Evolutionary conservation across 2,329 filamentous ascomycete species (phyloP).

Genomic region (Colletotrichum orbiculare): DNA sequence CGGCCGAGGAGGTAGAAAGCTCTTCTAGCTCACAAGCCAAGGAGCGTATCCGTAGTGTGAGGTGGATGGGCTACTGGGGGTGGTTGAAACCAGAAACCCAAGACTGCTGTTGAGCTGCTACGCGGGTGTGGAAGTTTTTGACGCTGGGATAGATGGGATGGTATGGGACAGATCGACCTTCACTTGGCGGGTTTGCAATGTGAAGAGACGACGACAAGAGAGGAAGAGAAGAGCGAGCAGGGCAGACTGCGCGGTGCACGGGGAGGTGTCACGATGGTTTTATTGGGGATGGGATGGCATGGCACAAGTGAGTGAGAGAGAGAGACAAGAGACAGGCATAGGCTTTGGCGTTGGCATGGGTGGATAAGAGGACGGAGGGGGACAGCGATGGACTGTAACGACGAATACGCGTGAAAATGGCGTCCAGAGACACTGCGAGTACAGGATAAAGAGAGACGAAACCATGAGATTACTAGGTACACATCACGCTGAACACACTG

Average conservation of each 20-base stretch:
- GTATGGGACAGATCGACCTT: conserved; percentile 27
- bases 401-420: neutral
- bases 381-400: conserved; percentile 5
- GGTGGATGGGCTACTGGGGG: conserved; percentile 21
- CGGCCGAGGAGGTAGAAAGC: conserved; percentile 7
- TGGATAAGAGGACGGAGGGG: neutral
- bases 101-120: conserved; percentile 8
- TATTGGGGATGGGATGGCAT: conserved; percentile 25
- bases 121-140: too few species aligned
- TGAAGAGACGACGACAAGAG: conserved; percentile 13
- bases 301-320: conserved; percentile 4
- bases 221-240: conserved; percentile 8
- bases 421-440: conserved; percentile 23
- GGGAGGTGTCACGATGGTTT: conserved; percentile 36
- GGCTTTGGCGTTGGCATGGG: conserved; percentile 4
- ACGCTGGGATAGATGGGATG: too few species aligned
- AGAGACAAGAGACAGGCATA: neutral
- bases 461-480: too few species aligned
- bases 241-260: conserved; percentile 3
- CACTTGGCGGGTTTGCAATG: conserved; percentile 20
- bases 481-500: too few species aligned
- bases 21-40: neutral
- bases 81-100: conserved; percentile 27
- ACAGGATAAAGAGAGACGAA: conserved; percentile 18
- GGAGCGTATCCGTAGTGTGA: too few species aligned